Evolutionary conservation across 345 rosid species (phyloP).

Genomic region (Psidium guajava): DNA sequence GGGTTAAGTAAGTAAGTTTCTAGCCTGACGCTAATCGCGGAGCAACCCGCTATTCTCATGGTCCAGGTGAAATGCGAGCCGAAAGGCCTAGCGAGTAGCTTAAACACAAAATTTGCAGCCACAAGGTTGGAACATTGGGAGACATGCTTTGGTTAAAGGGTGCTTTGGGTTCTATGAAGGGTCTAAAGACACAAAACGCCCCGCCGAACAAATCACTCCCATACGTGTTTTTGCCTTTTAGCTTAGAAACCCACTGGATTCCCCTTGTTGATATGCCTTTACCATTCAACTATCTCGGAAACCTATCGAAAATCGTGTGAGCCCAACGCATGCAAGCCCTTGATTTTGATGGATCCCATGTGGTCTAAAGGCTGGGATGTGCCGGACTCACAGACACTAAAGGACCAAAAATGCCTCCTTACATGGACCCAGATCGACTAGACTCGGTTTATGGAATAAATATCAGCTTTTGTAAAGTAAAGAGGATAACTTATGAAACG

Average conservation of each 20-base stretch:
- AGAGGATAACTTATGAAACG: neutral
- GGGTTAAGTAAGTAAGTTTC: neutral
- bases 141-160: neutral
- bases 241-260: neutral
- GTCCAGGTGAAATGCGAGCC: neutral
- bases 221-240: neutral
- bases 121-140: neutral
- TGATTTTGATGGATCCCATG: neutral
- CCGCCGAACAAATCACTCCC: neutral
- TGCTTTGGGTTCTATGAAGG: neutral
- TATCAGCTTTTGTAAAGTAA: neutral
- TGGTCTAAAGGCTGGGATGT: neutral
- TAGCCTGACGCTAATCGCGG: neutral
- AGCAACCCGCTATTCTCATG: neutral
- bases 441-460: neutral
- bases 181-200: neutral
- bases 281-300: neutral
- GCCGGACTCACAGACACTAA: fast-evolving
- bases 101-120: neutral
- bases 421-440: neutral
- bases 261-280: neutral
- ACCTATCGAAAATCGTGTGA: neutral
- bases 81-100: neutral
- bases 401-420: neutral
- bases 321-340: neutral